Evolutionary conservation across 2,329 filamentous ascomycete genomes (phyloP).

Genomic region (Byssothecium circinans): DNA sequence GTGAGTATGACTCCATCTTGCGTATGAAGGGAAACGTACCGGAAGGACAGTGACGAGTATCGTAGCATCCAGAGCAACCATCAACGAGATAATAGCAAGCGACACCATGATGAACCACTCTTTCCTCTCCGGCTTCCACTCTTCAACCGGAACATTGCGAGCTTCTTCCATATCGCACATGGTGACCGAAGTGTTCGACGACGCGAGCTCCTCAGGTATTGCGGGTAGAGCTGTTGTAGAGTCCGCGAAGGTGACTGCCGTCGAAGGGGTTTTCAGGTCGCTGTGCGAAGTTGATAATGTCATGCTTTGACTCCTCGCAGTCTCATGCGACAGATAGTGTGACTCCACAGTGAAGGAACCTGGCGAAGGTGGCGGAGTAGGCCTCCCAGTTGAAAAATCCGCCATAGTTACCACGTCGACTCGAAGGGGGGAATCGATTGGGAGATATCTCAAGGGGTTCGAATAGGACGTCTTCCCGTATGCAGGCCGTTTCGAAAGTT

Average conservation of each 20-base stretch:
- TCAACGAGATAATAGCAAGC: conserved; percentile 29
- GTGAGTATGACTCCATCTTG: neutral
- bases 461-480: neutral
- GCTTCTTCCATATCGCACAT: conserved; percentile 4
- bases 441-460: too few species aligned
- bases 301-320: too few species aligned
- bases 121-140: conserved; percentile 15
- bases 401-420: too few species aligned
- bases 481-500: neutral
- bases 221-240: too few species aligned
- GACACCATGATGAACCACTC: conserved; percentile 33
- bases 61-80: conserved; percentile 36
- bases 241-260: too few species aligned
- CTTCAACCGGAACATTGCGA: neutral
- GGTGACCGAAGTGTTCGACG: neutral
- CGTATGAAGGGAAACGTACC: conserved; percentile 11
- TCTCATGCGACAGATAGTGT: too few species aligned
- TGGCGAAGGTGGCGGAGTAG: too few species aligned
- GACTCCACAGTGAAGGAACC: too few species aligned
- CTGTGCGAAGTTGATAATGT: too few species aligned
- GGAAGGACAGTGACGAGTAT: conserved; percentile 33
- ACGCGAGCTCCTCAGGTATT: neutral
- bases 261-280: too few species aligned
- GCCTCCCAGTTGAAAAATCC: too few species aligned
- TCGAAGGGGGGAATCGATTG: too few species aligned